phyloP scores from a whole-genome alignment of 352 stramenopile genomes.

The Phytophthora hibernalis region DNA sequence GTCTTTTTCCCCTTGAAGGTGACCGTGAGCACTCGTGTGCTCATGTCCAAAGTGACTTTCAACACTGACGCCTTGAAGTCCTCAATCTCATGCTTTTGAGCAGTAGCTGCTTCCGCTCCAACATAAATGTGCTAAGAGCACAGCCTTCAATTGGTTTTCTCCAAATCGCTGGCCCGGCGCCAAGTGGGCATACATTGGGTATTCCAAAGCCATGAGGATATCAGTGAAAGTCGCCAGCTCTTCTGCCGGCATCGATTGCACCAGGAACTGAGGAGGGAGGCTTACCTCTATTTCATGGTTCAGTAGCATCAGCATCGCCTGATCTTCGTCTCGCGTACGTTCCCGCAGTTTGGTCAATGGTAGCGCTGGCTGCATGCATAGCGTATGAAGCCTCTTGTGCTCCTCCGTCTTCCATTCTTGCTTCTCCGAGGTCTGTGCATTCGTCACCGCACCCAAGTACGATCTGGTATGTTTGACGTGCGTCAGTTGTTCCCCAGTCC shows the following conservation, averaged over 20 bases:
- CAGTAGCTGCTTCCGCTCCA: background rate
- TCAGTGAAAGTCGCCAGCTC: background rate
- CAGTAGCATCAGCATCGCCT: background rate
- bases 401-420: background rate
- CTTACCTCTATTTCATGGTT: background rate
- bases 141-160: background rate
- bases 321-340: background rate
- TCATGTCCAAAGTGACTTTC: background rate
- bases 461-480: background rate
- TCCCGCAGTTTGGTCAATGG: background rate
- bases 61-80: background rate
- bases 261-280: background rate
- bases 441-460: background rate
- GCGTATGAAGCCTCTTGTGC: background rate
- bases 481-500: background rate
- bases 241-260: background rate
- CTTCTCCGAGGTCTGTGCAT: background rate
- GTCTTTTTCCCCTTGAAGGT: constrained; percentile 2
- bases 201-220: background rate
- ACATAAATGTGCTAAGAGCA: background rate
- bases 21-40: background rate
- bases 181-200: background rate
- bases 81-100: constrained; percentile 1
- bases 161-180: background rate
- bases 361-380: background rate